A percentile compares a stretch with the other conserved stretches of the same genome.
phyloP scores from a whole-genome alignment of 73 alveolate genomes.

The Paramecium primaurelia region DNA sequence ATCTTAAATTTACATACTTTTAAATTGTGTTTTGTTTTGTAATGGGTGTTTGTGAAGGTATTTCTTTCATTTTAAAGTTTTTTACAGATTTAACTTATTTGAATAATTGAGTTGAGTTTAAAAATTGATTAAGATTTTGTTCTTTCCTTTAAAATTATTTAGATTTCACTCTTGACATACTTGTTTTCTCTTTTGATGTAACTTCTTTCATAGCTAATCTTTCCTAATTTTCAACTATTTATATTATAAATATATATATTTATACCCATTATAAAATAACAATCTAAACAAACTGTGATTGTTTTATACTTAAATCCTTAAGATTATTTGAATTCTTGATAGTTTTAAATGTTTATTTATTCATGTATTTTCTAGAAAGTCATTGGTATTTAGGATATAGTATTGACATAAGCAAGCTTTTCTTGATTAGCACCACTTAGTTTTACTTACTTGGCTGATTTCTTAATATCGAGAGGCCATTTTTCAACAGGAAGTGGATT shows the following conservation, averaged over 20 bases:
- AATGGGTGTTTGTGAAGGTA: background rate
- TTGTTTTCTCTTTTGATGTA: background rate
- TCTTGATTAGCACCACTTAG: background rate
- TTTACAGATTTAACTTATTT: background rate
- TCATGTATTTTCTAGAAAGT: conserved; percentile 3
- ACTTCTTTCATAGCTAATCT: background rate
- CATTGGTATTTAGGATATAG: background rate
- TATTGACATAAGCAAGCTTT: background rate
- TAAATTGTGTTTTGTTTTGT: background rate
- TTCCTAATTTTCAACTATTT: background rate
- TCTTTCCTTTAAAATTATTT: background rate
- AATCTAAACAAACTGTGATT: background rate
- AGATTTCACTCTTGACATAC: background rate
- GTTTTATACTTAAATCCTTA: background rate
- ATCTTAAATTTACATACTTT: background rate
- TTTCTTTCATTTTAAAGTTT: background rate
- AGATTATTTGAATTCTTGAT: background rate
- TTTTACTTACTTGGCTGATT: background rate
- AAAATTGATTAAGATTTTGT: background rate
- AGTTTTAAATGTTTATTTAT: background rate
- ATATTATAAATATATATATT: no score
- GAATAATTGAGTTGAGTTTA: background rate
- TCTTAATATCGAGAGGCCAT: background rate
- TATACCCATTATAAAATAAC: background rate
- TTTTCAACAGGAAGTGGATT: background rate